phyloP scores from a whole-genome alignment of 1,284 basidiomycete species.

The Inonotus obliquus region DNA sequence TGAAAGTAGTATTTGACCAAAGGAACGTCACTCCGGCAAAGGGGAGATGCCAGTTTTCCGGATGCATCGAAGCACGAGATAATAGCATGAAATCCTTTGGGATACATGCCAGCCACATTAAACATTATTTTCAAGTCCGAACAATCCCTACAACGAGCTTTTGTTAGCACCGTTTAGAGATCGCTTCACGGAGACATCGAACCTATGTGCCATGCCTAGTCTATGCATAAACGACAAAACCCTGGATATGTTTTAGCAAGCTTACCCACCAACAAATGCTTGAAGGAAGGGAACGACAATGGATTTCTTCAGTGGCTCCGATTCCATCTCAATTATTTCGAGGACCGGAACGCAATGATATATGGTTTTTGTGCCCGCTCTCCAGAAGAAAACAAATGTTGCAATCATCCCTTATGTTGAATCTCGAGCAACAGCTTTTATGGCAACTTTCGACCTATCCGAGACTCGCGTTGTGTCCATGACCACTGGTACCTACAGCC shows the following conservation, averaged over 20 bases:
- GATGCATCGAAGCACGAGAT: neutral
- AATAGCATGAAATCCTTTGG: slow-evolving; percentile 13
- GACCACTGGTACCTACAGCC: neutral
- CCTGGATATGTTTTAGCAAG: neutral
- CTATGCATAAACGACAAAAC: slow-evolving; percentile 2
- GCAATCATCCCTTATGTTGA: neutral
- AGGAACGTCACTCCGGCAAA: slow-evolving; percentile 12
- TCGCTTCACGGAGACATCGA: neutral
- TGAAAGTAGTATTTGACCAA: slow-evolving; percentile 27
- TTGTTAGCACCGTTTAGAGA: neutral
- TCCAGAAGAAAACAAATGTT: slow-evolving; percentile 9
- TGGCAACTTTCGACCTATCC: neutral
- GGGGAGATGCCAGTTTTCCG: neutral
- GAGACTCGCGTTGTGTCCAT: neutral
- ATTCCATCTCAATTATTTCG: slow-evolving; percentile 12
- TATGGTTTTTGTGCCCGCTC: slow-evolving; percentile 2
- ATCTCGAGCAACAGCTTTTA: neutral
- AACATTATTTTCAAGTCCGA: slow-evolving; percentile 9
- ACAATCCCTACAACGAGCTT: neutral
- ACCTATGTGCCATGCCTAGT: slow-evolving; percentile 6
- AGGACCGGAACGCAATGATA: slow-evolving; percentile 21
- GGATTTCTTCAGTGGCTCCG: neutral
- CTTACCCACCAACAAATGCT: neutral
- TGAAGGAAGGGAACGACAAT: slow-evolving; percentile 12
- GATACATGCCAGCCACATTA: slow-evolving; percentile 3